These are phyloP conservation scores for Aspergillus fumigatiaffinis DNA, from an alignment of 2,329 filamentous ascomycete genomes.

Conservation along the genomic window DNA sequence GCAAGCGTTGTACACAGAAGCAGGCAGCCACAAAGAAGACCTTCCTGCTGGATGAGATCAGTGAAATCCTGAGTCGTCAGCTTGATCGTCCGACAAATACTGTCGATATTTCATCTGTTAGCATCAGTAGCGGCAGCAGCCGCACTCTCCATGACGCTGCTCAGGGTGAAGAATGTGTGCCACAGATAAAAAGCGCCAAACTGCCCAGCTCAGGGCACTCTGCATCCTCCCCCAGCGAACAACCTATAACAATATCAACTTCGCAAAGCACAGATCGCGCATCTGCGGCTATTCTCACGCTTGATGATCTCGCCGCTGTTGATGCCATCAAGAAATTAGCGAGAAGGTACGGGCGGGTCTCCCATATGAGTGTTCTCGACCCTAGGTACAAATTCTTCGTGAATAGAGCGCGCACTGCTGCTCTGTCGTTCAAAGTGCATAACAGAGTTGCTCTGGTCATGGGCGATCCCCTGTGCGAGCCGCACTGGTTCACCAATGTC, in stretches of 20 bases:
- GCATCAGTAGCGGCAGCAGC: background rate
- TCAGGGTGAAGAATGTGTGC: background rate
- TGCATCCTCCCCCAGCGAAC: background rate
- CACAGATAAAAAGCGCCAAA: background rate
- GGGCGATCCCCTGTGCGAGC: conserved; percentile 38
- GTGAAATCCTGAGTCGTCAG: background rate
- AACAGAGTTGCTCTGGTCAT: conserved; percentile 36
- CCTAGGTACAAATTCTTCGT: conserved; percentile 40
- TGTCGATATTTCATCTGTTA: background rate
- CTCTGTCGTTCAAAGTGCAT: conserved; percentile 38
- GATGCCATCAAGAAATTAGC: conserved; percentile 29
- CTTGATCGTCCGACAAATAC: background rate
- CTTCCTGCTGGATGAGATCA: background rate
- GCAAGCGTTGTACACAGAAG: background rate
- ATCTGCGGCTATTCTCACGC: background rate
- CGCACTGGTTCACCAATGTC: conserved; percentile 20
- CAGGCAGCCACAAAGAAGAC: background rate
- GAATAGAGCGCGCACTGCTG: conserved; percentile 31
- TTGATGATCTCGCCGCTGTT: conserved; percentile 28
- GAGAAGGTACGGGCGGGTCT: conserved; percentile 33
- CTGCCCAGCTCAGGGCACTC: background rate
- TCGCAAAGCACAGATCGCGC: background rate
- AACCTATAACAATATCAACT: background rate
- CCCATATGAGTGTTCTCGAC: conserved; percentile 44
- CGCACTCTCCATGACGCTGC: background rate